phyloP scores from a whole-genome alignment of 371 early-diverging fungal species.

The Amoeboaphelidium occidentale region DNA sequence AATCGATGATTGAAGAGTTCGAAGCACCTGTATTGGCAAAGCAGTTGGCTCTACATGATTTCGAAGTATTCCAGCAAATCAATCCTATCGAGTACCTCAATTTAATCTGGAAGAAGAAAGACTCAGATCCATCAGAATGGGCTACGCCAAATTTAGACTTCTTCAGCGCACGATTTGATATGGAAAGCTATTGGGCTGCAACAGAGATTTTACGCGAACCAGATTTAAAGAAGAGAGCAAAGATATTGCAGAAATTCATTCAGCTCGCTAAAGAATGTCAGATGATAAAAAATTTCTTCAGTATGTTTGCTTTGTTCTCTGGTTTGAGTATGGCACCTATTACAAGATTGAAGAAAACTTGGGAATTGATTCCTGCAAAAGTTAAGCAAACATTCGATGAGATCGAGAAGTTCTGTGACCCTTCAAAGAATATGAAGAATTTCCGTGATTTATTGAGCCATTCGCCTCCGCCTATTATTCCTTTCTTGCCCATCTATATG shows the following conservation, averaged over 20 bases:
- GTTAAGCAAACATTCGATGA: conserved; percentile 13
- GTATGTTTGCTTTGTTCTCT: conserved; percentile 17
- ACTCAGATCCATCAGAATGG: conserved; percentile 6
- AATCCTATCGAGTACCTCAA: conserved; percentile 26
- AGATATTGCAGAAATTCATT: conserved; percentile 16
- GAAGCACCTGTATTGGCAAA: conserved; percentile 14
- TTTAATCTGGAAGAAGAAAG: conserved; percentile 19
- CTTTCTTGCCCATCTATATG: conserved; percentile 25
- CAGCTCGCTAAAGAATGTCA: conserved; percentile 17
- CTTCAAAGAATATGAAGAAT: conserved; percentile 24
- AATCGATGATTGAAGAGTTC: conserved; percentile 8
- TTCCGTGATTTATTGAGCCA: conserved; percentile 16
- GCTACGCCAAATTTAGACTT: conserved; percentile 15
- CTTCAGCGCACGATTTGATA: conserved; percentile 24
- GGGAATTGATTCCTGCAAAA: conserved; percentile 22
- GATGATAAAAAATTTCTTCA: conserved; percentile 22
- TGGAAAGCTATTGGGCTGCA: conserved; percentile 24
- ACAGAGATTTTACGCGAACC: conserved; percentile 18
- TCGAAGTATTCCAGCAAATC: conserved; percentile 19
- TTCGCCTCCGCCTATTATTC: conserved; percentile 21
- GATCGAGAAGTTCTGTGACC: conserved; percentile 18
- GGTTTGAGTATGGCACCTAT: conserved; percentile 22
- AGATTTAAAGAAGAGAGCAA: conserved; percentile 17
- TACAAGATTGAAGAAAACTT: conserved; percentile 22
- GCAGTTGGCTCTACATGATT: conserved; percentile 23